A percentile compares a stretch with the other conserved stretches of the same genome.
These are phyloP conservation scores for Mucor velutinosus DNA, from an alignment of 371 early-diverging fungal genomes.

Conservation along the genomic window DNA sequence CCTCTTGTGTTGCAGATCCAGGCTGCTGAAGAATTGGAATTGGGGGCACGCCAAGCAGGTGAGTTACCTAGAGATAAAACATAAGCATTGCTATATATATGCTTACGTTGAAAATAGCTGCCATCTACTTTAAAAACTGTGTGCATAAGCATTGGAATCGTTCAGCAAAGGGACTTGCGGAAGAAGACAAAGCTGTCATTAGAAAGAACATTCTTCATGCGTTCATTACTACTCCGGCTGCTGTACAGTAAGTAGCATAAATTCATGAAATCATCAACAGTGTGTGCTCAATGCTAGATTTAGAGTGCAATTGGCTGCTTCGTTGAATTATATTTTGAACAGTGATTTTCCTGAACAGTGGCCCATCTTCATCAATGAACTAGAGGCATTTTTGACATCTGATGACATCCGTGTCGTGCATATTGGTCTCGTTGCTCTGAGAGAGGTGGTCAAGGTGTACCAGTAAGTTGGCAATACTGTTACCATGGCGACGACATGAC, in stretches of 20 bases:
- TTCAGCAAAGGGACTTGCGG: conserved; percentile 47
- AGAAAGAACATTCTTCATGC: conserved; percentile 75
- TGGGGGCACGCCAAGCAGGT: conserved; percentile 81
- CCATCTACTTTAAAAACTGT: conserved; percentile 95
- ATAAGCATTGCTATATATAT: not conserved
- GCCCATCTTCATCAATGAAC: conserved; percentile 75
- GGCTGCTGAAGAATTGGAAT: conserved; percentile 60
- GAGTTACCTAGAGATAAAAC: not conserved
- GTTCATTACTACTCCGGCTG: conserved; percentile 64
- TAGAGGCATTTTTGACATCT: conserved; percentile 65
- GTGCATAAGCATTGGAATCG: conserved; percentile 73
- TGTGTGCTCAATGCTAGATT: not conserved
- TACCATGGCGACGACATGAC: too few species aligned
- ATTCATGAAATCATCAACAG: not conserved
- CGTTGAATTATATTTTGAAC: conserved; percentile 66
- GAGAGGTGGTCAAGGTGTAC: conserved; percentile 79
- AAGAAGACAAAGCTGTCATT: conserved; percentile 71
- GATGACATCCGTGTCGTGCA: conserved; percentile 66
- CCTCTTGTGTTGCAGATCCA: conserved; percentile 74
- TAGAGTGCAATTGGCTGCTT: conserved; percentile 76
- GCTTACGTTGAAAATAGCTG: conserved; percentile 51
- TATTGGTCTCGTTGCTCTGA: conserved; percentile 76
- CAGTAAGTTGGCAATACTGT: conserved; percentile 56
- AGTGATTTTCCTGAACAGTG: conserved; percentile 82
- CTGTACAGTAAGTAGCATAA: conserved; percentile 60